Conservation (phyloP, 192 early-diverging fungal species). For the Chytriomyces hyalinus region DNA sequence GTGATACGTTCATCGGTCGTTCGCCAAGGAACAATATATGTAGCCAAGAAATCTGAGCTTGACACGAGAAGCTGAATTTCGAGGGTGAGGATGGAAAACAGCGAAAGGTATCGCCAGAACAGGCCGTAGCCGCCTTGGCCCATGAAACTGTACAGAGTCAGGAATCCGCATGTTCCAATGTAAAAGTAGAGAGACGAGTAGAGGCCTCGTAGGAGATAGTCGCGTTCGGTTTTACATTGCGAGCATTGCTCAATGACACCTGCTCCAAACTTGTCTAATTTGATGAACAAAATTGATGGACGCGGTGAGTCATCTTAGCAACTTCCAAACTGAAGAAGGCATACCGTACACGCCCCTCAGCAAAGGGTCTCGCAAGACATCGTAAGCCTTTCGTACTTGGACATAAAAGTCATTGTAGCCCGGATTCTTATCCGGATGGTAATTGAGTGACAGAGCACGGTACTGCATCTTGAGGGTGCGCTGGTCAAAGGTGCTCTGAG, state of each 20-base stretch:
- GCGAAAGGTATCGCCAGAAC: slow-evolving; percentile 50
- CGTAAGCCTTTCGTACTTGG: slow-evolving; percentile 50
- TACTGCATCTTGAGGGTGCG: slow-evolving; percentile 43
- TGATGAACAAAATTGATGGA: not conserved
- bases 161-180: slow-evolving; percentile 31
- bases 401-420: slow-evolving; percentile 38
- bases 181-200: slow-evolving; percentile 41
- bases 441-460: slow-evolving; percentile 45
- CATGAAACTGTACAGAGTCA: slow-evolving; percentile 47
- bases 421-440: slow-evolving; percentile 52
- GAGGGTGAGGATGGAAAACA: slow-evolving; percentile 36
- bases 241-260: slow-evolving; percentile 32
- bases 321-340: not conserved
- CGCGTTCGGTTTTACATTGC: slow-evolving; percentile 49
- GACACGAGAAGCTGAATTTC: slow-evolving; percentile 40
- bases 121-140: slow-evolving; percentile 48
- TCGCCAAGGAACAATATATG: slow-evolving; percentile 43
- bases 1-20: slow-evolving; percentile 47
- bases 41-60: slow-evolving; percentile 6
- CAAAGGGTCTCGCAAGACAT: slow-evolving; percentile 49
- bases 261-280: slow-evolving; percentile 49
- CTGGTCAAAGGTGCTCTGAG: slow-evolving; percentile 19
- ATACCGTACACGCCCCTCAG: slow-evolving; percentile 51
- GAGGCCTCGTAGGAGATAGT: slow-evolving; percentile 39
- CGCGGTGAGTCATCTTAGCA: not conserved